phyloP scores from a whole-genome alignment of 805 yeast species.

The Barnettozyma pratensis region DNA sequence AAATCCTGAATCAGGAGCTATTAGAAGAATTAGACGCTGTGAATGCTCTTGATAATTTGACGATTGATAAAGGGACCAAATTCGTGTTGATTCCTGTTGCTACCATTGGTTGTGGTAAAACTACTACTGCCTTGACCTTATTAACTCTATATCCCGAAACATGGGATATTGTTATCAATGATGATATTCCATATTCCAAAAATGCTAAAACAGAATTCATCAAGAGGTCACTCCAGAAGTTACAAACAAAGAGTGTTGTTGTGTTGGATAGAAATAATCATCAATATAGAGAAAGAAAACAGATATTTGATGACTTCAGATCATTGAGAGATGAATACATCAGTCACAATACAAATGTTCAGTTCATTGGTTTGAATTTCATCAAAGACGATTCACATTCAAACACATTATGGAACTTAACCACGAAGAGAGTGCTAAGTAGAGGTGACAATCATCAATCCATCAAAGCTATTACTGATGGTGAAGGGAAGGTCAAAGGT shows the following conservation, averaged over 20 bases:
- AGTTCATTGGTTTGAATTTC: conserved; percentile 67
- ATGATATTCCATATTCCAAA: conserved; percentile 48
- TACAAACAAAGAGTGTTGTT: conserved; percentile 44
- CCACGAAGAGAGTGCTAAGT: conserved; percentile 50
- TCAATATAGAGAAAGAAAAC: conserved; percentile 59
- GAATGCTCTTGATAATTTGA: conserved; percentile 31
- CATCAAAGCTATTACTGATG: conserved; percentile 48
- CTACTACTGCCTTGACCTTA: conserved; percentile 69
- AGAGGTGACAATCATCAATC: conserved; percentile 91
- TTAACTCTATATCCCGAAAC: conserved; percentile 42
- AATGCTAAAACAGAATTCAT: conserved; percentile 46
- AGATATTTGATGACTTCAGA: conserved; percentile 50
- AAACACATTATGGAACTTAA: conserved; percentile 40
- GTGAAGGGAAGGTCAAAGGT: conserved; percentile 43
- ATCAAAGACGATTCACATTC: conserved; percentile 35
- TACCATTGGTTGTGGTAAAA: conserved; percentile 93
- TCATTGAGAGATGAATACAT: conserved; percentile 39
- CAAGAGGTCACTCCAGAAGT: conserved; percentile 36
- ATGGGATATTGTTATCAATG: conserved; percentile 82
- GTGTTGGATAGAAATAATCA: conserved; percentile 84
- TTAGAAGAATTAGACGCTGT: conserved; percentile 33
- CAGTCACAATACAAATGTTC: conserved; percentile 39
- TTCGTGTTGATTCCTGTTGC: conserved; percentile 78
- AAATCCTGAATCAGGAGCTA: conserved; percentile 44
- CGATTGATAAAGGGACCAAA: conserved; percentile 37